These are phyloP conservation scores for Carallia brachiata DNA, from an alignment of 345 rosid species.

Conservation along the genomic window DNA sequence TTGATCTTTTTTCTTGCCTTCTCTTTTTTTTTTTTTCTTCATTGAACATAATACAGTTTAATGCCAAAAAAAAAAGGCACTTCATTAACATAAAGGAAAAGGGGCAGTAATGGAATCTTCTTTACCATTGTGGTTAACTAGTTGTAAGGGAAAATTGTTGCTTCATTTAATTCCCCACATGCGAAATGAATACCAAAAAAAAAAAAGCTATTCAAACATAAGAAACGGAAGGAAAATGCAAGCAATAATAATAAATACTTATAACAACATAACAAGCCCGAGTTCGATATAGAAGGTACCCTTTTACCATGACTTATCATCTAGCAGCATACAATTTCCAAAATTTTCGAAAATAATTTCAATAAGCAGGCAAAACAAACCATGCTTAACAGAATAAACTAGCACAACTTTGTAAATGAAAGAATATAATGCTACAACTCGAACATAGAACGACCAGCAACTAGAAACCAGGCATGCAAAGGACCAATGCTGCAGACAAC, in stretches of 20 bases:
- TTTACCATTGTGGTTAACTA: too few species aligned
- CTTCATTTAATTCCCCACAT: too few species aligned
- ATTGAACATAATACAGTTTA: too few species aligned
- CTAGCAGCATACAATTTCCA: conserved; percentile 27
- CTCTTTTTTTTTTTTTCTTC: too few species aligned
- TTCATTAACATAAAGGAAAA: too few species aligned
- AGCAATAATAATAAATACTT: background rate
- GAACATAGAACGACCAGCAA: conserved; percentile 39
- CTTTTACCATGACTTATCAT: conserved; percentile 14
- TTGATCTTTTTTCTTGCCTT: too few species aligned
- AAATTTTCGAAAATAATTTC: conserved; percentile 38
- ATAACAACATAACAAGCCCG: conserved; percentile 18
- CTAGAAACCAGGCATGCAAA: conserved; percentile 40
- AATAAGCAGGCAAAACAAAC: conserved; percentile 24
- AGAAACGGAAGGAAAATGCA: background rate
- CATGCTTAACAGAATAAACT: conserved; percentile 33
- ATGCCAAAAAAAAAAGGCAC: too few species aligned
- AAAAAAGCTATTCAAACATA: too few species aligned
- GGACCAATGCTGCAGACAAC: conserved; percentile 34
- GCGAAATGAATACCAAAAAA: too few species aligned
- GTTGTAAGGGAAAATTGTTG: too few species aligned
- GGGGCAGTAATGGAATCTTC: too few species aligned
- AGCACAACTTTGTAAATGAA: conserved; percentile 23
- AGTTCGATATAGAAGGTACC: conserved; percentile 23
- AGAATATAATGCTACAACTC: conserved; percentile 34